A percentile compares a stretch with the other conserved stretches of the same genome.
These are phyloP conservation scores for Miscanthus lutarioriparius DNA, from an alignment of 176 grass and related monocot genomes.

Conservation along the genomic window DNA sequence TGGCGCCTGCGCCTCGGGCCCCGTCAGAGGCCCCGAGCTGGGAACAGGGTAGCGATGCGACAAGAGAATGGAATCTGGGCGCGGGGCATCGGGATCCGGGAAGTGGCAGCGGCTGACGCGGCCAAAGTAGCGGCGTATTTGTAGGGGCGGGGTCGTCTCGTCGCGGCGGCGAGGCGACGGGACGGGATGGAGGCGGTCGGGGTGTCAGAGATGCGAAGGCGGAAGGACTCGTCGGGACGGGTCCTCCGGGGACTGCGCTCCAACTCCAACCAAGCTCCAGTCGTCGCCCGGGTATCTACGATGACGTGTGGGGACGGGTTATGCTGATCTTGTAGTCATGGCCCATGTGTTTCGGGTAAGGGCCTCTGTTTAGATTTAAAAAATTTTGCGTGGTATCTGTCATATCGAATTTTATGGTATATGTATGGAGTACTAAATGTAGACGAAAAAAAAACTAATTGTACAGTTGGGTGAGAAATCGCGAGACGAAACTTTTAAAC, in stretches of 20 bases:
- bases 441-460: too few species aligned
- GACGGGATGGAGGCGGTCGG: background rate
- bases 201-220: slow-evolving; percentile 32
- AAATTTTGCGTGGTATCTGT: too few species aligned
- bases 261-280: background rate
- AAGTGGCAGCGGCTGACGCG: slow-evolving; percentile 26
- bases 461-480: too few species aligned
- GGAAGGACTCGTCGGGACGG: background rate
- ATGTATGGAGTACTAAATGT: too few species aligned
- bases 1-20: background rate
- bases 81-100: slow-evolving; percentile 45
- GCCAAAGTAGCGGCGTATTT: slow-evolving; percentile 38
- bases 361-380: too few species aligned
- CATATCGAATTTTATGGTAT: too few species aligned
- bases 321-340: too few species aligned
- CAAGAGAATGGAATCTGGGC: slow-evolving; percentile 10
- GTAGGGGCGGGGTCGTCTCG: slow-evolving; percentile 10
- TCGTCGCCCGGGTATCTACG: fast-evolving
- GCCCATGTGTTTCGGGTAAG: too few species aligned
- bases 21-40: slow-evolving; percentile 23
- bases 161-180: slow-evolving; percentile 43
- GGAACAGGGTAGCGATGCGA: background rate
- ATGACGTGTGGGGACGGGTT: slow-evolving; percentile 19
- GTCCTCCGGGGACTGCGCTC: background rate
- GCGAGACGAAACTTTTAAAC: too few species aligned